Evolutionary conservation across 805 yeast species (phyloP).

Genomic region (Barnettozyma wickerhamii): DNA sequence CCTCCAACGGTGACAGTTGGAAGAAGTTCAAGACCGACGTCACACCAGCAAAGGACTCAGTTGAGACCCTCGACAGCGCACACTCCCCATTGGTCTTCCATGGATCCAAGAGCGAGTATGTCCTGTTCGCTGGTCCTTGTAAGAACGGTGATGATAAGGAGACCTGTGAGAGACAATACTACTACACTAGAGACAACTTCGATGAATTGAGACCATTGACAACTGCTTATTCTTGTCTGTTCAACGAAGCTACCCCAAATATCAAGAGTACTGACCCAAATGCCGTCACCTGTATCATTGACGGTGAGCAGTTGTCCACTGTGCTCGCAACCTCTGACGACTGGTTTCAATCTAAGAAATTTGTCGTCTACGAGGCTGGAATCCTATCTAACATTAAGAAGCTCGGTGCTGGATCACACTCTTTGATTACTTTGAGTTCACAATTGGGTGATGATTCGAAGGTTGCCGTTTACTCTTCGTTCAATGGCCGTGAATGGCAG

Average conservation of each 20-base stretch:
- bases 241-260: slow-evolving; percentile 26
- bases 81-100: slow-evolving; percentile 33
- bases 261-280: slow-evolving; percentile 24
- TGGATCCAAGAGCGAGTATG: slow-evolving; percentile 31
- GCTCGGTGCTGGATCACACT: slow-evolving; percentile 32
- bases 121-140: slow-evolving; percentile 38
- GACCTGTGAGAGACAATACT: slow-evolving; percentile 34
- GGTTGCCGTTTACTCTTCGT: slow-evolving; percentile 29
- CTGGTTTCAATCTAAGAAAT: slow-evolving; percentile 36
- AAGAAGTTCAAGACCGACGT: slow-evolving; percentile 29
- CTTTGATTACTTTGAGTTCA: slow-evolving; percentile 31
- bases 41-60: slow-evolving; percentile 23
- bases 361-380: slow-evolving; percentile 29
- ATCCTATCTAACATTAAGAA: slow-evolving; percentile 28
- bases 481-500: slow-evolving; percentile 31
- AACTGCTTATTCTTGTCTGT: slow-evolving; percentile 31
- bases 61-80: slow-evolving; percentile 20
- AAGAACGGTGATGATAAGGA: slow-evolving; percentile 18
- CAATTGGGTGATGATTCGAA: slow-evolving; percentile 20
- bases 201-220: slow-evolving; percentile 27
- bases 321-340: slow-evolving; percentile 38
- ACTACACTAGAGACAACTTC: slow-evolving; percentile 44
- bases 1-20: slow-evolving; percentile 41
- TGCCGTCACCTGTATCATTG: slow-evolving; percentile 40
- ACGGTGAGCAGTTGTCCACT: slow-evolving; percentile 33